Evolutionary conservation across 2,329 filamentous ascomycete genomes (phyloP).

Genomic region (Trichoderma simmonsii): DNA sequence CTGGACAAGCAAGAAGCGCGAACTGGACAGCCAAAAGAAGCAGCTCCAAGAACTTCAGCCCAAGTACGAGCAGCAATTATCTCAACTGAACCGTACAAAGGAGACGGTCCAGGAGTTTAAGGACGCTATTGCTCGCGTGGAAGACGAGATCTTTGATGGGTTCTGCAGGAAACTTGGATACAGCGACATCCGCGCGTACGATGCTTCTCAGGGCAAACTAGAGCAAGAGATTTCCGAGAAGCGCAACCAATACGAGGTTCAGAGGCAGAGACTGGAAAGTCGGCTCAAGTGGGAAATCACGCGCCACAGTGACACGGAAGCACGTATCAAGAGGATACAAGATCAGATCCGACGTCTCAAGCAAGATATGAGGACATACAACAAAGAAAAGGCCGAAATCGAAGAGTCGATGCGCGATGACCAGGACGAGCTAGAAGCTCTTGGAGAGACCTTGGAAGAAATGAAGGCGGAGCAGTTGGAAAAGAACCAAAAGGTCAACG

Average conservation of each 20-base stretch:
- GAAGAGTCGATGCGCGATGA: constrained; percentile 70
- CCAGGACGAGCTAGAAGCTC: constrained; percentile 70
- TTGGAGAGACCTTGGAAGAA: constrained; percentile 69
- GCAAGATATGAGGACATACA: constrained; percentile 65
- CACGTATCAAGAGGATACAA: constrained; percentile 67
- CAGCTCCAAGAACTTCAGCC: constrained; percentile 75
- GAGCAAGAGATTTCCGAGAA: constrained; percentile 89
- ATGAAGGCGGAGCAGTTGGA: constrained; percentile 65
- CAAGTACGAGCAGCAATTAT: constrained; percentile 70
- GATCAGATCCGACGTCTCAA: constrained; percentile 64
- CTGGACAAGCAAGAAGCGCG: constrained; percentile 76
- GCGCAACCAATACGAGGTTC: constrained; percentile 80
- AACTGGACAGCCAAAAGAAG: constrained; percentile 68
- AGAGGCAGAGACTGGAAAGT: constrained; percentile 70
- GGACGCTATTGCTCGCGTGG: constrained; percentile 70
- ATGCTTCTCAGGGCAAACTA: constrained; percentile 85
- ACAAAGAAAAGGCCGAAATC: constrained; percentile 70
- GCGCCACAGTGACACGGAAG: constrained; percentile 55
- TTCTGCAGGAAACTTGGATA: constrained; percentile 91
- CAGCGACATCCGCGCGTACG: constrained; percentile 85
- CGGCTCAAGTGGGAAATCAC: constrained; percentile 56
- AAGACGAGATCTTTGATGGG: constrained; percentile 79
- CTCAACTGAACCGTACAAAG: constrained; percentile 60
- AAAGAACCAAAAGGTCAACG: constrained; percentile 72
- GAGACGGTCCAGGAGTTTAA: constrained; percentile 51